These are phyloP conservation scores for Nannochloropsis limnetica DNA, from an alignment of 352 stramenopile species.

Conservation along the genomic window DNA sequence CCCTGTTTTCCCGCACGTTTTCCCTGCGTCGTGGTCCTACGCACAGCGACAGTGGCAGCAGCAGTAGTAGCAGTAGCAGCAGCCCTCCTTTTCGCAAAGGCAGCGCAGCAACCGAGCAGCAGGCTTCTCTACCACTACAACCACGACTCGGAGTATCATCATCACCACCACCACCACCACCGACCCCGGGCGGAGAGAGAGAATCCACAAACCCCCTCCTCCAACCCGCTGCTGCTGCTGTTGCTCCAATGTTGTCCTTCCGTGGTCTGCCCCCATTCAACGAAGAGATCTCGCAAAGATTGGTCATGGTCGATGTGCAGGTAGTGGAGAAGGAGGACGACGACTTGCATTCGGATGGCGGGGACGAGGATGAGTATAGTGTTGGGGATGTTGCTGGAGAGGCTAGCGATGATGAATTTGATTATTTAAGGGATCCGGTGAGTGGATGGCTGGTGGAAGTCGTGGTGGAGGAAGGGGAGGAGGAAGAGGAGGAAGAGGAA, in stretches of 20 bases:
- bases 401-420: background rate
- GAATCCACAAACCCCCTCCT: background rate
- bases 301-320: background rate
- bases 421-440: background rate
- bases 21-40: background rate
- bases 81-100: no score
- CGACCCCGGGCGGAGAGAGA: background rate
- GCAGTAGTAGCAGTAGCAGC: background rate
- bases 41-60: background rate
- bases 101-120: no score
- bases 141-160: background rate
- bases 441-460: background rate
- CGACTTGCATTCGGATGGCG: background rate
- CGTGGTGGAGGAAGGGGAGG: background rate
- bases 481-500: background rate
- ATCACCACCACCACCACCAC: background rate
- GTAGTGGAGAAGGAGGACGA: background rate
- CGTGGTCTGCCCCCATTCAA: background rate
- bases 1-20: background rate
- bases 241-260: background rate
- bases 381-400: conserved; percentile 16
- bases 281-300: background rate
- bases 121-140: background rate
- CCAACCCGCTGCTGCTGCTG: background rate
- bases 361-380: conserved; percentile 3